Conservation (phyloP, 306 rosid genomes). For the Dryas alaskensis region DNA sequence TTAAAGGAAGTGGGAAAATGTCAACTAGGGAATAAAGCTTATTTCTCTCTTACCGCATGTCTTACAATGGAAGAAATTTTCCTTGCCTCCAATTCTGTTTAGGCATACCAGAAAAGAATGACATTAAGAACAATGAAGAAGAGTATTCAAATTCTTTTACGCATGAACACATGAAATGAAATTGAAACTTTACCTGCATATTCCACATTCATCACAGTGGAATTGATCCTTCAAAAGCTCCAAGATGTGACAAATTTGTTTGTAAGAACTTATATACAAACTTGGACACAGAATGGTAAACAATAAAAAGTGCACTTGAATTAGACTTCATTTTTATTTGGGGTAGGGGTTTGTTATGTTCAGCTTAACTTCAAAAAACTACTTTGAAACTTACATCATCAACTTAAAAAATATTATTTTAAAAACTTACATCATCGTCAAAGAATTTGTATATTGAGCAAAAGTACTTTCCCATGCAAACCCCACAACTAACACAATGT, state of each 20-base stretch:
- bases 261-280: background rate
- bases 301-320: background rate
- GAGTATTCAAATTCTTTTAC: background rate
- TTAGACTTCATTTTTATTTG: background rate
- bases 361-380: too few relatives aligned
- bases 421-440: slow-evolving; percentile 58
- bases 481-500: slow-evolving; percentile 59
- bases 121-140: background rate
- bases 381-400: too few relatives aligned
- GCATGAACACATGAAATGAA: background rate
- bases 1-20: background rate
- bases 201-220: slow-evolving; percentile 72
- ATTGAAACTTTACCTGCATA: slow-evolving; percentile 57
- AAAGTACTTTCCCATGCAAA: slow-evolving; percentile 68
- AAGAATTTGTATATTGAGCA: slow-evolving; percentile 62
- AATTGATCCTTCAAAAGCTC: slow-evolving; percentile 56
- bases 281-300: background rate
- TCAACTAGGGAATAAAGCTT: background rate
- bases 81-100: slow-evolving; percentile 59
- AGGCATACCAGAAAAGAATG: background rate
- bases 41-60: slow-evolving; percentile 46
- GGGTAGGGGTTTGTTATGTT: too few relatives aligned
- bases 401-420: too few relatives aligned
- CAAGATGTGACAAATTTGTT: slow-evolving; percentile 5
- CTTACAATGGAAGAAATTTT: slow-evolving; percentile 60